Base-by-base conservation (phyloP, 805 yeast species). In the Debaryomyces tyrocola region DNA sequence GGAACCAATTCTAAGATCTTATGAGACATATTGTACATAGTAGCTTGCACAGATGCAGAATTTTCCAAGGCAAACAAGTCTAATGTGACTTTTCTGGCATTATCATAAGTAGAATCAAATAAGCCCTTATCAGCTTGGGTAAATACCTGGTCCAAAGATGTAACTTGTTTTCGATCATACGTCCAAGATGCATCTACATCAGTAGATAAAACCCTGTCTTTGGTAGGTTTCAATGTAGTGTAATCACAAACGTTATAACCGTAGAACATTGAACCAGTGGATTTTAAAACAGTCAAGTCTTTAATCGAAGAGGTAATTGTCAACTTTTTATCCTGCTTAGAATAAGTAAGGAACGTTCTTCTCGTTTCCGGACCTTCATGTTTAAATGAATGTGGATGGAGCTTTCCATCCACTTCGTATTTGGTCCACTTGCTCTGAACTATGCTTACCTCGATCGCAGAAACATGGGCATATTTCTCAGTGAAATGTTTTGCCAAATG, bases 1-100 rank as follows among this genome's bases (percentile, higher is more conserved):
- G 83, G 75, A 46, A 80, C 85, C 43, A 58, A 60, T 41, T 70
- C 74, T 62, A 91, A 77, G 53, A 91, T 88, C 52, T 80, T 82
- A 53, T 82, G 77, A 34, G 87, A 78, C 94, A 91, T 91, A 77
- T 90, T 87, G 77, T 81, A 91, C 96, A 91, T 92, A 48, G 97
- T 91, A 39, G 96, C 96, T 74, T 91, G 97, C 40, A 91, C 97
- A 20, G 96, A 87, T n/a, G 96, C 82, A 8, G 96, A 88, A 67
- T 88, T 82, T 68, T 91, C 96, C 42, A 78, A 66, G 14, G 96
- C 96, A 67, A 91, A 91, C 48, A 77, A 75, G 45, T 82, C 85
- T 58, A 90, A 76, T 1, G 96, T 90, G 58, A 80, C 77, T 34
- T 72, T 73, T 58, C 89, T 79, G 15, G 89, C 94, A 11, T 64